A percentile compares a stretch with the other conserved stretches of the same genome.
Evolutionary conservation across 371 early-diverging fungal species (phyloP).

Genomic region (Mucor plumbeus): DNA sequence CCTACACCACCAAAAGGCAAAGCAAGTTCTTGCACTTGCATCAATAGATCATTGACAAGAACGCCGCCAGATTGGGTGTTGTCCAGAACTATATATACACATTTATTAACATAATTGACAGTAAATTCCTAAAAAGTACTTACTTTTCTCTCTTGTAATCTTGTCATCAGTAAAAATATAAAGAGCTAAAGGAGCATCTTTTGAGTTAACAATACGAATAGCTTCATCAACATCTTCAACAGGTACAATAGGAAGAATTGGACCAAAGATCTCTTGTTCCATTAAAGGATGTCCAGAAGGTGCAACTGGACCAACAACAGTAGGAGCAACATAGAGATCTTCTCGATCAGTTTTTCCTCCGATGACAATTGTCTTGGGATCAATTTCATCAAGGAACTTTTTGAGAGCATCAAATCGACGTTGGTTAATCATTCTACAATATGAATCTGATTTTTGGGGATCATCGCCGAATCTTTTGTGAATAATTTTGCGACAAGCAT

Average conservation of each 20-base stretch:
- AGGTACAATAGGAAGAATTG: slow-evolving; percentile 84
- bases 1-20: slow-evolving; percentile 92
- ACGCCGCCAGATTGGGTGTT: slow-evolving; percentile 72
- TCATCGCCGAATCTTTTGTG: slow-evolving; percentile 53
- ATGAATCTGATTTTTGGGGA: slow-evolving; percentile 56
- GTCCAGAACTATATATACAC: slow-evolving; percentile 32
- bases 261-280: slow-evolving; percentile 84
- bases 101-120: not conserved
- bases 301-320: slow-evolving; percentile 63
- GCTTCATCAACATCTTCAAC: slow-evolving; percentile 78
- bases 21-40: slow-evolving; percentile 53
- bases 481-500: slow-evolving; percentile 47
- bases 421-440: slow-evolving; percentile 72
- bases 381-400: slow-evolving; percentile 49
- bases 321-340: slow-evolving; percentile 72
- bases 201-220: slow-evolving; percentile 69
- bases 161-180: slow-evolving; percentile 63
- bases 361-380: slow-evolving; percentile 49
- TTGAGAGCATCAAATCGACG: slow-evolving; percentile 73
- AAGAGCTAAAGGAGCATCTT: slow-evolving; percentile 77
- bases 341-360: slow-evolving; percentile 64
- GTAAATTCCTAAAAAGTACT: not conserved
- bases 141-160: slow-evolving; percentile 40
- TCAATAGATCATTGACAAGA: slow-evolving; percentile 75
- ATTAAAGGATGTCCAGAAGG: slow-evolving; percentile 60